Base-by-base conservation (phyloP, 148 eudicot genomes). In the Spergularia bocconei region DNA sequence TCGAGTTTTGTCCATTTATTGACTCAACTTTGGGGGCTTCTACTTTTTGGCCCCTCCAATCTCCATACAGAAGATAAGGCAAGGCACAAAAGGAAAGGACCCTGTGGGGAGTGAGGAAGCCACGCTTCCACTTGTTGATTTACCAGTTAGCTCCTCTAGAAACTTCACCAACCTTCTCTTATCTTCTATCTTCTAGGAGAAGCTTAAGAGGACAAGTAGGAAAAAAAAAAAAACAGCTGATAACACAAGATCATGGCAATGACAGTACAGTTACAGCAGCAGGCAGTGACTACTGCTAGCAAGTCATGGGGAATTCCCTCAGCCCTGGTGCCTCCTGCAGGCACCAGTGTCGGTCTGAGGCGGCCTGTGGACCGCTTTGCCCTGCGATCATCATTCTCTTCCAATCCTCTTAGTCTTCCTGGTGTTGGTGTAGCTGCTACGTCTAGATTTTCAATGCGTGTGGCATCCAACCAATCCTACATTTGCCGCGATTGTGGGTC, bases 401-500 rank as follows among this genome's bases (percentile, higher is more conserved):
- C 93, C 11, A 82, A 90, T 17, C 83, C 94, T 0, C 41, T 90
- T 14, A 82, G 86, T 44, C 84, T 88, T 2, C 71, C 86, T 11
- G 50, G 57, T 74, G 78, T 69, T 19, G 53, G 75, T 36, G 61
- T 82, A 67, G 66, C 72, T 69, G 52, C 84, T 68, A 77, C 81
- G 7, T 85, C 87, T 9, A 91, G 75, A 56, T 78, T 90, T 80
- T 80, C 96, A 6, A 95, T 95, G 99, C 93, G 97, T 16, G 78
- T 87, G 4, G 96, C 99, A 41, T 86, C 96, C 68, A 95, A 85
- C 76, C 92, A 90, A 58, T 67, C 97, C 71, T 95, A 95, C 75
- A 92, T 95, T 17, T 95, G 99, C 82, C 89, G 96, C 9, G 99
- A 95, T 60, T 95, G 99, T 85, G 99, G 99, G 99, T 95, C 66